phyloP scores from a whole-genome alignment of 1,284 basidiomycete species.

The Naganishia albida region DNA sequence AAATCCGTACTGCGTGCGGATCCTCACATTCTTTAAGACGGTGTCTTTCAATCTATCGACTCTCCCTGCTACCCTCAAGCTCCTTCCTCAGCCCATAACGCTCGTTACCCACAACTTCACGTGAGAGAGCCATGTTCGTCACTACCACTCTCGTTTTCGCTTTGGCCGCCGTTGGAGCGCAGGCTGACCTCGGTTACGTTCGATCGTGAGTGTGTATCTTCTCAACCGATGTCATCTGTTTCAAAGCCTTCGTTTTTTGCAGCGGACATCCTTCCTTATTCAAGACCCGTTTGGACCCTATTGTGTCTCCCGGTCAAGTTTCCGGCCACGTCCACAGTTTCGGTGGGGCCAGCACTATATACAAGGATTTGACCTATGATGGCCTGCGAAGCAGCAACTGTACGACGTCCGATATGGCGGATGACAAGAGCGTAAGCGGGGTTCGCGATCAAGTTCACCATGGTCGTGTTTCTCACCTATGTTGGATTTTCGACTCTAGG shows the following conservation, averaged over 20 bases:
- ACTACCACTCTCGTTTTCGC: conserved; percentile 1
- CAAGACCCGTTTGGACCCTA: conserved; percentile 24
- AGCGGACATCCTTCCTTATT: conserved; percentile 20
- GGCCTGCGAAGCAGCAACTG: conserved; percentile 24
- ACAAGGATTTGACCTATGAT: conserved; percentile 21
- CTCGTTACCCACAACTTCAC: neutral
- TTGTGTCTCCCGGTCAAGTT: conserved; percentile 10
- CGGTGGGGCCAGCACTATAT: conserved; percentile 13
- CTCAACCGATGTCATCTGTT: neutral
- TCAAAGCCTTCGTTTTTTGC: neutral
- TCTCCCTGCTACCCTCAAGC: neutral
- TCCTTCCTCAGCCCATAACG: neutral
- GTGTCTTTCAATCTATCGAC: too few relatives aligned
- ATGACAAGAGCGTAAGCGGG: conserved; percentile 20
- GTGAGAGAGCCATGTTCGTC: neutral
- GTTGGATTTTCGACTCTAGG: neutral
- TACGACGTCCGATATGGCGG: conserved; percentile 25
- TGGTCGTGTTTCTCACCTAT: neutral
- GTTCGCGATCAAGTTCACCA: neutral
- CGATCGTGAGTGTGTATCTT: conserved; percentile 8
- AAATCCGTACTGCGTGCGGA: conserved; percentile 10
- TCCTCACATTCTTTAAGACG: neutral
- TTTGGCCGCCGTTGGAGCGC: neutral
- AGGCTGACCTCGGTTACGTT: conserved; percentile 12
- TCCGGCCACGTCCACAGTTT: conserved; percentile 28